phyloP scores from a whole-genome alignment of 2,329 filamentous ascomycete species.

The Domatiomyces globalis region DNA sequence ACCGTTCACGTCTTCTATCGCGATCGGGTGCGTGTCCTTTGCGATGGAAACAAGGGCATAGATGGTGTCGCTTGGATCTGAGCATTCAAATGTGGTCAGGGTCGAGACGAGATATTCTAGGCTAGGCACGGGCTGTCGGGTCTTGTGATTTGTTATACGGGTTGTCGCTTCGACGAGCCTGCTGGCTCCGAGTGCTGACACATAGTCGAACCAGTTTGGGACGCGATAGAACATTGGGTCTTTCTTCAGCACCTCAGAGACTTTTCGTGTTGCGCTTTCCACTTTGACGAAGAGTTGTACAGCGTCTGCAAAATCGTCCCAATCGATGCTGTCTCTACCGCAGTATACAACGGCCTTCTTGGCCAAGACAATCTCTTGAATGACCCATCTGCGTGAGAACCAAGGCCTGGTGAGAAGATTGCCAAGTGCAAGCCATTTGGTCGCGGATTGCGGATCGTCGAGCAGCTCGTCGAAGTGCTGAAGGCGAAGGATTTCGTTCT shows the following conservation, averaged over 20 bases:
- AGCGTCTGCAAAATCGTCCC: constrained; percentile 3
- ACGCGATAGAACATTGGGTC: constrained; percentile 1
- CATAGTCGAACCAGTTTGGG: constrained; percentile 8
- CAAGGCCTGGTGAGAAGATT: constrained; percentile 7
- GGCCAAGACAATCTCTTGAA: constrained; percentile 8
- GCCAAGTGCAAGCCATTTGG: constrained; percentile 5
- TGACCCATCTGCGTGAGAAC: constrained; percentile 4
- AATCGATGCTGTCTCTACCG: constrained; percentile 1
- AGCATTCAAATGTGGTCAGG: no score
- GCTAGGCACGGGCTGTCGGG: no score
- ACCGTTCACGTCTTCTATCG: no score
- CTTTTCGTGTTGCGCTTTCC: not conserved
- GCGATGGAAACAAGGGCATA: no score
- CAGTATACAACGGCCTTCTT: constrained; percentile 3
- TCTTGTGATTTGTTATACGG: no score
- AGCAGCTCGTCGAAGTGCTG: constrained; percentile 7
- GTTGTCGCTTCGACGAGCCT: no score
- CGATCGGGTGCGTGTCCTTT: no score
- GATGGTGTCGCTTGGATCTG: no score
- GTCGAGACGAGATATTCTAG: no score
- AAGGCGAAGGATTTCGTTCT: constrained; percentile 6
- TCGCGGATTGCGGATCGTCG: not conserved
- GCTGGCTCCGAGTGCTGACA: constrained; percentile 11
- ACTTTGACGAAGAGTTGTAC: constrained; percentile 4
- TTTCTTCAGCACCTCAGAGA: not conserved